phyloP scores from a whole-genome alignment of 2,329 filamentous ascomycete species.

The Diaporthe citriasiana region DNA sequence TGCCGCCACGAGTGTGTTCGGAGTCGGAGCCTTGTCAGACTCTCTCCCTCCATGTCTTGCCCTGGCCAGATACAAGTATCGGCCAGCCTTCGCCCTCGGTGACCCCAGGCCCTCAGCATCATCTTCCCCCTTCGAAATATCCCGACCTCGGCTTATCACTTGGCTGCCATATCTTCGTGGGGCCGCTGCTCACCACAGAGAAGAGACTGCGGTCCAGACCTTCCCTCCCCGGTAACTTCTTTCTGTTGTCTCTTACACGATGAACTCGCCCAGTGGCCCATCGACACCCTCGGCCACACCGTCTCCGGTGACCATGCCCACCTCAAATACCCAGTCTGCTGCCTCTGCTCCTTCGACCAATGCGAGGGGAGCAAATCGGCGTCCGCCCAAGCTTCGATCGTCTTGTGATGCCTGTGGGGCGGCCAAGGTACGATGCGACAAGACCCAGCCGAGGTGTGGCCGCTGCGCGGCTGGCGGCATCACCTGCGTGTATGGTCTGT shows the following conservation, averaged over 20 bases:
- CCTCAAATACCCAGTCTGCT: conserved; percentile 25
- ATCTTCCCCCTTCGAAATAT: not conserved
- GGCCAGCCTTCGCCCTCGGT: conserved; percentile 31
- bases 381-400: conserved; percentile 43
- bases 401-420: conserved; percentile 43
- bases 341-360: conserved; percentile 32
- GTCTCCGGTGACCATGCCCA: conserved; percentile 34
- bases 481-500: conserved; percentile 41
- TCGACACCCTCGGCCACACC: conserved; percentile 35
- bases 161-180: not conserved
- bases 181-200: not conserved
- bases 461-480: conserved; percentile 41
- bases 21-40: conserved; percentile 37
- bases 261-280: conserved; percentile 35
- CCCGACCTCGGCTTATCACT: not conserved
- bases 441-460: conserved; percentile 42
- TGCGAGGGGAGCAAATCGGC: conserved; percentile 33
- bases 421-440: conserved; percentile 43
- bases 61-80: conserved; percentile 41
- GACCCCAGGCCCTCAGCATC: conserved; percentile 26
- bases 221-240: not conserved
- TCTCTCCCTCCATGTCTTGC: conserved; percentile 6
- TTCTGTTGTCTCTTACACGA: not conserved
- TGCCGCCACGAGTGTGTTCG: conserved; percentile 23
- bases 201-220: not conserved